phyloP scores from a whole-genome alignment of 805 yeast species.

The Gaillardinia entomophila region DNA sequence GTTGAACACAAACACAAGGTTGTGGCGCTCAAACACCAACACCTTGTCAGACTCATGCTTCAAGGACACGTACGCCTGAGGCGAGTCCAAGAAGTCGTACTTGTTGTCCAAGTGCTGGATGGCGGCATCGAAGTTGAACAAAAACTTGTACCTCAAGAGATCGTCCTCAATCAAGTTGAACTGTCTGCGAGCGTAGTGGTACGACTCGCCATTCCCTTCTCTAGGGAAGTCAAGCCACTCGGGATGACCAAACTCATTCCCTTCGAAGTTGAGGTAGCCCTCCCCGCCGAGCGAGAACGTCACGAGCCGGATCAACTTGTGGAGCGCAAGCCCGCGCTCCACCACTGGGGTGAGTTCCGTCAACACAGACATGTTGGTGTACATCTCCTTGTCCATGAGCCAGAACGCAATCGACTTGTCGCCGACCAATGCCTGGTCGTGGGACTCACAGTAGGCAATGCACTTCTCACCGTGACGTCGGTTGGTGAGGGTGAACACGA shows the following conservation, averaged over 20 bases:
- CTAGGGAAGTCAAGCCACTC: constrained; percentile 99
- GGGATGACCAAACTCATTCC: constrained; percentile 98
- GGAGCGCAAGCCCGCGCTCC: constrained; percentile 87
- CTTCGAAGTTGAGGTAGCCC: constrained; percentile 93
- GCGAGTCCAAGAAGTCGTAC: constrained; percentile 66
- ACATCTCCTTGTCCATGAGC: constrained; percentile 98
- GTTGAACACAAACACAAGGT: constrained; percentile 79
- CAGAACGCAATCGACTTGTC: constrained; percentile 95
- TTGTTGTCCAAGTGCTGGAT: constrained; percentile 72
- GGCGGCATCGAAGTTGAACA: constrained; percentile 78
- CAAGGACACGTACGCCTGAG: constrained; percentile 76
- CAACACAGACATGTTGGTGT: constrained; percentile 84
- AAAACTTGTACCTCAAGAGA: constrained; percentile 68
- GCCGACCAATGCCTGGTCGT: constrained; percentile 96
- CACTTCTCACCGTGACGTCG: constrained; percentile 86
- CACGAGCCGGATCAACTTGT: constrained; percentile 81
- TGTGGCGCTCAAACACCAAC: constrained; percentile 82
- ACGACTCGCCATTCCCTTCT: constrained; percentile 78
- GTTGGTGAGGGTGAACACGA: constrained; percentile 77
- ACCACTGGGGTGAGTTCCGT: constrained; percentile 69
- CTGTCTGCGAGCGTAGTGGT: constrained; percentile 93
- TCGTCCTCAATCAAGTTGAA: constrained; percentile 82
- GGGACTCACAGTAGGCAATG: constrained; percentile 89
- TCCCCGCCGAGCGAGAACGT: constrained; percentile 96
- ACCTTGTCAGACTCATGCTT: constrained; percentile 89